Percentiles rank a stretch among this genome's conserved stretches.
Conservation (phyloP, 148 eudicot genomes). For the Linanthus parryae region DNA sequence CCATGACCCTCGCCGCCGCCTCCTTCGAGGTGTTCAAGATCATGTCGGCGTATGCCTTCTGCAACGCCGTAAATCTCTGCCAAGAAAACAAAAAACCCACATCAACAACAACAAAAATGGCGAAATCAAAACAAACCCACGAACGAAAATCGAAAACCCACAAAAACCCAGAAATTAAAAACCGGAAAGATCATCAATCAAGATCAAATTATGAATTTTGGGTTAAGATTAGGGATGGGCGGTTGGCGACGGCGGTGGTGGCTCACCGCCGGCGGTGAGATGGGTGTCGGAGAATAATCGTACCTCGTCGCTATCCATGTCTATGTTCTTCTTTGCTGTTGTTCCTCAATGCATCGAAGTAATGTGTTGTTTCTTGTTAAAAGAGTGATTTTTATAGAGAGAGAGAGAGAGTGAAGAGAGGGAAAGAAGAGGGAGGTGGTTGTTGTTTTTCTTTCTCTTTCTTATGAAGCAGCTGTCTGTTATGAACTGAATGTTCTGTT, state of each 20-base stretch:
- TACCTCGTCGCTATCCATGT: constrained; percentile 33
- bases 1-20: constrained; percentile 65
- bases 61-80: constrained; percentile 62
- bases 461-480: constrained; percentile 59
- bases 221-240: constrained; percentile 12
- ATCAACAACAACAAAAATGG: constrained; percentile 7
- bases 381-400: constrained; percentile 1
- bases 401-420: constrained; percentile 1
- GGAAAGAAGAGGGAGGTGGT: constrained; percentile 10
- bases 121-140: neutral
- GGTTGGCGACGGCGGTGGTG: constrained; percentile 15
- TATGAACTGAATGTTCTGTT: constrained; percentile 53
- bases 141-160: neutral
- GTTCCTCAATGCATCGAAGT: constrained; percentile 15
- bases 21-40: constrained; percentile 66
- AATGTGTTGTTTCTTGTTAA: constrained; percentile 1
- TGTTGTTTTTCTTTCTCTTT: constrained; percentile 19
- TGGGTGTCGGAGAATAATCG: constrained; percentile 1
- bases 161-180: too few species aligned
- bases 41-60: constrained; percentile 83
- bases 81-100: constrained; percentile 7
- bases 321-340: neutral
- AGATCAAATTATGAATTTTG: too few species aligned
- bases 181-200: too few species aligned
- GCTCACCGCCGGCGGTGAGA: neutral